Base-by-base conservation (phyloP, 179 eudicot genomes). In the Silene noctiflora region DNA sequence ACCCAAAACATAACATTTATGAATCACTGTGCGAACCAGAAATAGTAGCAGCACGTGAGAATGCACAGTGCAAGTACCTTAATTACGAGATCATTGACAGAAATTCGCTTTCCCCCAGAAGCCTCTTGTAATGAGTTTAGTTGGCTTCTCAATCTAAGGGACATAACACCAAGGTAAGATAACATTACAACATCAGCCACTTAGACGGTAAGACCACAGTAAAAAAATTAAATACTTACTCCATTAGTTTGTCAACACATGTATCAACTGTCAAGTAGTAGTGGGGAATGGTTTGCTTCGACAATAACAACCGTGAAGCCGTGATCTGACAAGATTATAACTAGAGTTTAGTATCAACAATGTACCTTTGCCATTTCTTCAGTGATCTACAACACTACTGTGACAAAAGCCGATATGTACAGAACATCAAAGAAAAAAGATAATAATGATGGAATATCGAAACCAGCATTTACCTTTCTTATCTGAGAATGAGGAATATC, bases 271-370 rank as follows among this genome's bases (percentile, higher is more conserved):
- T 89, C 73, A 95, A 79, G 85, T 95, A 95, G 81, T 95, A 95
- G 81, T 95, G 99, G 7, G 99, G 99, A 85, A 95, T 95, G 48
- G 99, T 95, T 84, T 95, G 99, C 84, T 95, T 95, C 29, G 99
- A 95, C 74, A 87, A 76, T 75, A 95, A 80, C 72, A 95, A 87
- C 73, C 97, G 89, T 64, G 96, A 86, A 86, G 99, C 99, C 53
- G 99, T 95, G 84, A 95, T 79, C 99, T 95, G 91, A 71, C 59
- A 77, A 77, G 77, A 76, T 81, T 46, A 39, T 55, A 78, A 16
- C 22, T 71, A 42, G 17, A 62, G 64, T 65, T 75, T 70, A 80
- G 67, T 17, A 71, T 19, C 7, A 63, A 21, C 51, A 74, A 16
- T 44, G 14, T 22, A 14, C 19, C 63, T 71, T 48, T 17, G 6